Evolutionary conservation across 108 stramenopile genomes (phyloP).

Genomic region (Conticribra weissflogii): DNA sequence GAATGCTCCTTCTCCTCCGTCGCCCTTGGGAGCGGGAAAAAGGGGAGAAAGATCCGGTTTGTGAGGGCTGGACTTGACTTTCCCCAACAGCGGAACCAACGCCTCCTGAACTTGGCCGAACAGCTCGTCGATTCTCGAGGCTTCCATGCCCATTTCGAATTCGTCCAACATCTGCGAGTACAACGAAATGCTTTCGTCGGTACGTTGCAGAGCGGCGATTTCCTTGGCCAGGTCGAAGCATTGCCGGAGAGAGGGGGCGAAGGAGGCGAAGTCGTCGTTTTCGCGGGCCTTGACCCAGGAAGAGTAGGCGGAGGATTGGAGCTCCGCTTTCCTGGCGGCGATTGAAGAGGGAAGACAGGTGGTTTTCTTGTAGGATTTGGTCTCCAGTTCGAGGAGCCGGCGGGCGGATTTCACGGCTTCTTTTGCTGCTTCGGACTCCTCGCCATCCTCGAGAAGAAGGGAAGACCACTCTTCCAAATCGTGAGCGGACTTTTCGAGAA

Average conservation of each 20-base stretch:
- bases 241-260: constrained; percentile 52
- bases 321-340: constrained; percentile 60
- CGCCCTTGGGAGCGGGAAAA: no score
- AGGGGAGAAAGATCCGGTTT: constrained; percentile 45
- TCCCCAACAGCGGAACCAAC: constrained; percentile 74
- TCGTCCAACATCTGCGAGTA: constrained; percentile 78
- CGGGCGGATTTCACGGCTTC: constrained; percentile 23
- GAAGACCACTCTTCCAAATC: constrained; percentile 24
- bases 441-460: neutral
- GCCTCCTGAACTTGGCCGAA: constrained; percentile 74
- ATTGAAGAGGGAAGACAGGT: constrained; percentile 60
- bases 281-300: constrained; percentile 77
- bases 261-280: constrained; percentile 62
- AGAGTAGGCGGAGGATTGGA: constrained; percentile 59
- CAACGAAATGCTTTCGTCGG: constrained; percentile 28
- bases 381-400: constrained; percentile 57
- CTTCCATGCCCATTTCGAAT: constrained; percentile 85
- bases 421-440: constrained; percentile 6
- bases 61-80: constrained; percentile 45
- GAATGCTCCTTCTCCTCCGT: constrained; percentile 55
- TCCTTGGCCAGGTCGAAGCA: constrained; percentile 69
- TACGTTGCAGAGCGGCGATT: constrained; percentile 59
- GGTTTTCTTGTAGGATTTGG: constrained; percentile 52
- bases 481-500: constrained; percentile 36
- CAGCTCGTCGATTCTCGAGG: constrained; percentile 67